Conservation (phyloP, 331 rosid species). For the Spiraea crenata region DNA sequence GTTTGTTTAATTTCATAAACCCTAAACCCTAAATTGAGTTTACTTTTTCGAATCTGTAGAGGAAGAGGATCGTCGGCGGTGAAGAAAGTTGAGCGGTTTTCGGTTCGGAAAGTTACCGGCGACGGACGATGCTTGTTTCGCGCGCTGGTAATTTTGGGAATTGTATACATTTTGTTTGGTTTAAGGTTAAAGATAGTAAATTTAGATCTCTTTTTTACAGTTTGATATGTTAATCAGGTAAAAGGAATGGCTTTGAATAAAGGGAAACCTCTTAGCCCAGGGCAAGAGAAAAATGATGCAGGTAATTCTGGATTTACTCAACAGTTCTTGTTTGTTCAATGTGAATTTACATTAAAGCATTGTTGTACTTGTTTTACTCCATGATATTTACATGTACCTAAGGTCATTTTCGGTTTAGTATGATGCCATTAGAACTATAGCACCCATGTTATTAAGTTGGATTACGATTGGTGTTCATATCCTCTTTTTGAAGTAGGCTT, state of each 20-base stretch:
- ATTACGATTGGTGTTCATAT: not conserved
- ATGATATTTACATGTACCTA: not conserved
- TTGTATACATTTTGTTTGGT: not conserved
- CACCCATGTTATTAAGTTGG: not conserved
- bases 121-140: constrained; percentile 92
- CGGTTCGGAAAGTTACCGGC: constrained; percentile 77
- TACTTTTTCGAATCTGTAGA: constrained; percentile 20
- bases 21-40: too few species aligned
- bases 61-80: constrained; percentile 53
- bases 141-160: constrained; percentile 56
- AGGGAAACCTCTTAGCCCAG: constrained; percentile 60
- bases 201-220: not conserved
- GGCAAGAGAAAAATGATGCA: constrained; percentile 79
- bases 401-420: not conserved
- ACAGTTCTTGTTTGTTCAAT: not conserved
- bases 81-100: constrained; percentile 63
- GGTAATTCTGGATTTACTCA: constrained; percentile 41
- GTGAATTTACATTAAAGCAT: not conserved
- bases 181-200: not conserved
- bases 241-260: constrained; percentile 92
- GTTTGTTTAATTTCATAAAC: not conserved
- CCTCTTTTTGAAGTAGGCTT: not conserved
- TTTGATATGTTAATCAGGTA: constrained; percentile 41
- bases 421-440: not conserved
- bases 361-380: not conserved